A percentile compares a stretch with the other conserved stretches of the same genome.
phyloP scores from a whole-genome alignment of 768 basidiomycete species.

The Lentinula detonsa region DNA sequence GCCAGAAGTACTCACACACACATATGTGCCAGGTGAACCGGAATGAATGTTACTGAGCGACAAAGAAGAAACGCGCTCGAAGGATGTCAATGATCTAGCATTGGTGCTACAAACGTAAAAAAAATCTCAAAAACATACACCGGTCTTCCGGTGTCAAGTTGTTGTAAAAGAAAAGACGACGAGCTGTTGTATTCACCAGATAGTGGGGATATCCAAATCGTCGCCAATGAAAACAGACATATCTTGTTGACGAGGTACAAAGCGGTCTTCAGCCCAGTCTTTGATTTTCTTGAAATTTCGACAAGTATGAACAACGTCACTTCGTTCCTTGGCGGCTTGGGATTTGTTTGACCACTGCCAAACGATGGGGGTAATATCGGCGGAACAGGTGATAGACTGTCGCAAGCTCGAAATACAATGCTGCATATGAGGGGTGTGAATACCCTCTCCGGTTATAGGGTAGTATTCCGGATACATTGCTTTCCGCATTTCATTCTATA shows the following conservation, averaged over 20 bases:
- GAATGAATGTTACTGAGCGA: no score
- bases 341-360: conserved; percentile 19
- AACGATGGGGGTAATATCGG: conserved; percentile 17
- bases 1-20: no score
- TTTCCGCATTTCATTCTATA: conserved; percentile 16
- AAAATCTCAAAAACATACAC: neutral
- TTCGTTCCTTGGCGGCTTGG: conserved; percentile 13
- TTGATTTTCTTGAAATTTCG: conserved; percentile 4
- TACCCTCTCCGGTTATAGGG: conserved; percentile 12
- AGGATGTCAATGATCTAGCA: no score
- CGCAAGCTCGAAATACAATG: conserved; percentile 19
- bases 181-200: neutral
- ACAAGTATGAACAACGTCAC: conserved; percentile 20
- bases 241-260: conserved; percentile 7
- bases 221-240: conserved; percentile 18
- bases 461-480: conserved; percentile 17
- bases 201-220: conserved; percentile 5
- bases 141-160: no score
- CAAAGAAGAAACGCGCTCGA: no score
- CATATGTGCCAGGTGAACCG: no score
- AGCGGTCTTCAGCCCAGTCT: conserved; percentile 5
- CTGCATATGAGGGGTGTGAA: conserved; percentile 15
- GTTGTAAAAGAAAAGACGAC: neutral
- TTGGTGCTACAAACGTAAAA: no score
- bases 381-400: conserved; percentile 17